Conservation (phyloP, 768 basidiomycete genomes). For the Collybia mongolica region DNA sequence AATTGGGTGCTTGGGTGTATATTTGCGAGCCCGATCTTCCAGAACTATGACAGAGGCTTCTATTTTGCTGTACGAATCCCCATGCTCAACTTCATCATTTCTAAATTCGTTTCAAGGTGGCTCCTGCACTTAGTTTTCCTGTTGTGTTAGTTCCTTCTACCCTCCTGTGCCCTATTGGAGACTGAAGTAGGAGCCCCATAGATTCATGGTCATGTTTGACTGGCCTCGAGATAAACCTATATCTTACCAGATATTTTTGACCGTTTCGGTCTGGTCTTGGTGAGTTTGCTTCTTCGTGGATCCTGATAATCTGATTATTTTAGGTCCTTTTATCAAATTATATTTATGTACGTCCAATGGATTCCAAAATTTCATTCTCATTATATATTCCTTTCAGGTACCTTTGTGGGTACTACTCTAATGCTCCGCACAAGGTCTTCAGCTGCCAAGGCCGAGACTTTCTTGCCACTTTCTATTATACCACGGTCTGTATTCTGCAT, state of each 20-base stretch:
- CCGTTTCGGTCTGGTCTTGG: conserved; percentile 66
- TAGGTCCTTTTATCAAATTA: conserved; percentile 60
- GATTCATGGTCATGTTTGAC: conserved; percentile 67
- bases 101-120: conserved; percentile 9
- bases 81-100: conserved; percentile 3
- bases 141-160: conserved; percentile 37
- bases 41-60: conserved; percentile 57
- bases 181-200: conserved; percentile 10
- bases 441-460: conserved; percentile 45
- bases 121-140: conserved; percentile 60
- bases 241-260: conserved; percentile 62
- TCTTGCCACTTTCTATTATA: conserved; percentile 46
- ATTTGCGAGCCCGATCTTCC: conserved; percentile 41
- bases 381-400: conserved; percentile 23
- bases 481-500: conserved; percentile 28
- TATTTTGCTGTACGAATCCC: conserved; percentile 46
- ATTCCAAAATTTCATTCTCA: not conserved
- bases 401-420: conserved; percentile 40
- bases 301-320: conserved; percentile 9
- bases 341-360: conserved; percentile 43
- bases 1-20: conserved; percentile 68
- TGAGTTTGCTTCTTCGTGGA: conserved; percentile 22
- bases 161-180: not conserved
- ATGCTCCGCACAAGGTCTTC: conserved; percentile 18
- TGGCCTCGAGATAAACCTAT: conserved; percentile 61